These are phyloP conservation scores for Terana coerulea DNA, from an alignment of 768 basidiomycete genomes.

Conservation along the genomic window DNA sequence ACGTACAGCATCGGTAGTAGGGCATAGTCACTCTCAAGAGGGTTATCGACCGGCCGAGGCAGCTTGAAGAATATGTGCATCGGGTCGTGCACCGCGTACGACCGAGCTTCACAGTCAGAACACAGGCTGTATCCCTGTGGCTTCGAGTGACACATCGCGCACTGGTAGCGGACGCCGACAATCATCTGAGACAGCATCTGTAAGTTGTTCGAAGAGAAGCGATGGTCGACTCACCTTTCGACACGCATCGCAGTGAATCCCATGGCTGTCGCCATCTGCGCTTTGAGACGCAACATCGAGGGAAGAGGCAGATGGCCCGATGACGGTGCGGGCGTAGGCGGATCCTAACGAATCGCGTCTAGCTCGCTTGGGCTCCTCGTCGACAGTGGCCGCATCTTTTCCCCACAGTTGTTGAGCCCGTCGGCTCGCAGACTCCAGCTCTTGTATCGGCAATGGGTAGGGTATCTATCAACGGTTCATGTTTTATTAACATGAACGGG, in stretches of 20 bases:
- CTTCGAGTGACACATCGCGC: conserved; percentile 81
- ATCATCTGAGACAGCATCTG: conserved; percentile 47
- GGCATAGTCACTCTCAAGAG: conserved; percentile 49
- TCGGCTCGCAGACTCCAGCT: conserved; percentile 74
- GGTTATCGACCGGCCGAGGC: conserved; percentile 68
- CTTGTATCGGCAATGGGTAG: conserved; percentile 66
- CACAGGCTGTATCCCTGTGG: conserved; percentile 80
- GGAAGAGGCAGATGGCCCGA: conserved; percentile 23
- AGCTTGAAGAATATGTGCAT: conserved; percentile 88
- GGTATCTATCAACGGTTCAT: conserved; percentile 63
- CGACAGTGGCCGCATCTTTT: conserved; percentile 61
- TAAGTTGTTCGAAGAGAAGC: no score
- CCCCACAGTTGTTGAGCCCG: conserved; percentile 76
- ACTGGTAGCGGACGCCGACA: conserved; percentile 80
- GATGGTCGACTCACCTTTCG: conserved; percentile 39
- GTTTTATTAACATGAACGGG: background rate
- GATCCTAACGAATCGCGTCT: conserved; percentile 59
- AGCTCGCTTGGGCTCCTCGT: conserved; percentile 34
- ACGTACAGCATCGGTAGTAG: conserved; percentile 69
- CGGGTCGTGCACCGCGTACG: conserved; percentile 78
- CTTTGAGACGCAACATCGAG: background rate
- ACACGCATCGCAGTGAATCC: conserved; percentile 58
- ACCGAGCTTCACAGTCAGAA: conserved; percentile 69
- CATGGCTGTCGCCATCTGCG: conserved; percentile 45
- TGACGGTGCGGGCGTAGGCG: conserved; percentile 63